Conservation (phyloP, 257 asterid genomes). For the Avicennia marina region DNA sequence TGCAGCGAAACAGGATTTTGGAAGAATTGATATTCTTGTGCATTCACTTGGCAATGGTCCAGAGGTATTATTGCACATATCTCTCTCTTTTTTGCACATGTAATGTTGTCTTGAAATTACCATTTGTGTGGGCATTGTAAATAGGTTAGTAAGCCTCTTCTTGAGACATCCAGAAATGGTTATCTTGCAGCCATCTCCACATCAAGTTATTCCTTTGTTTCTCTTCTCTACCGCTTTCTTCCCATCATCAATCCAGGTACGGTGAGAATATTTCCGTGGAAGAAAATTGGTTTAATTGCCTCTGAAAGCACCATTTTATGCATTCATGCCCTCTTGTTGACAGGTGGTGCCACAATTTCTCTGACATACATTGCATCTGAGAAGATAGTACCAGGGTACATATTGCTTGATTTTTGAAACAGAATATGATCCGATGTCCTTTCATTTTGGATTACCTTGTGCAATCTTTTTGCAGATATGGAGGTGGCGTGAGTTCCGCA, state of each 20-base stretch:
- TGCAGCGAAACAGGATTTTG: slow-evolving; percentile 81
- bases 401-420: neutral
- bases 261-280: no score
- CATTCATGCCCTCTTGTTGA: no score
- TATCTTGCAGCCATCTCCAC: no score
- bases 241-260: slow-evolving; percentile 89
- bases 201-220: slow-evolving; percentile 84
- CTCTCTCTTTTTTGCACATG: neutral
- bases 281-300: no score
- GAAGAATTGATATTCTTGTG: slow-evolving; percentile 92
- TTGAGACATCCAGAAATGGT: no score
- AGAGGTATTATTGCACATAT: slow-evolving; percentile 44
- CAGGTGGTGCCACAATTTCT: slow-evolving; percentile 93
- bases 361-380: slow-evolving; percentile 94
- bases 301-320: no score
- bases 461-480: slow-evolving; percentile 56
- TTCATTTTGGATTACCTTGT: no score
- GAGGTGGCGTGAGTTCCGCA: slow-evolving; percentile 98
- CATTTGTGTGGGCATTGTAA: no score
- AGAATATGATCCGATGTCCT: no score
- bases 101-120: no score
- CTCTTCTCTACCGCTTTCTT: slow-evolving; percentile 68
- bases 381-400: slow-evolving; percentile 90
- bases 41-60: slow-evolving; percentile 99
- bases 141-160: no score